phyloP scores from a whole-genome alignment of 2,329 filamentous ascomycete species.

The Hymenoscyphus repandus region DNA sequence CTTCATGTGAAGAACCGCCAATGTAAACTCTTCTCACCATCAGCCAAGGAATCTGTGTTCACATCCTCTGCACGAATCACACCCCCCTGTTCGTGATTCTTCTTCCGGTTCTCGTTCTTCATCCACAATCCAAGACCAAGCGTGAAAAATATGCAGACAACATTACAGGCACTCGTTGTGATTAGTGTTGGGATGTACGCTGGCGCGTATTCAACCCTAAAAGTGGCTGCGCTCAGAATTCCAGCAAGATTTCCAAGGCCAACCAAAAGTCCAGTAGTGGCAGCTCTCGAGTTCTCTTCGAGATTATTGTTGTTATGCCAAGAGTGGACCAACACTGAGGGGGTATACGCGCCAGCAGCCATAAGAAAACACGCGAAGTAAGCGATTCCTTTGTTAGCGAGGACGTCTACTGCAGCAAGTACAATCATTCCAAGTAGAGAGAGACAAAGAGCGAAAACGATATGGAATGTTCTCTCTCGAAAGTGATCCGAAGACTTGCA shows the following conservation, averaged over 20 bases:
- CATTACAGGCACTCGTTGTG: conserved; percentile 39
- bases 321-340: too few relatives aligned
- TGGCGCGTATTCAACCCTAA: conserved; percentile 43
- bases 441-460: conserved; percentile 35
- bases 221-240: conserved; percentile 40
- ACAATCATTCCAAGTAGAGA: conserved; percentile 41
- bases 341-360: conserved; percentile 40
- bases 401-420: conserved; percentile 38
- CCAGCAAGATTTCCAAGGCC: conserved; percentile 45
- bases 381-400: conserved; percentile 37
- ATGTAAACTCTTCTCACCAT: conserved; percentile 34
- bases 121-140: conserved; percentile 40
- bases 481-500: conserved; percentile 40
- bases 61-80: conserved; percentile 35
- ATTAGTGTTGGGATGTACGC: conserved; percentile 43
- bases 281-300: conserved; percentile 43
- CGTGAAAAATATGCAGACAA: conserved; percentile 36
- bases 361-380: conserved; percentile 48
- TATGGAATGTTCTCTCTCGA: conserved; percentile 42
- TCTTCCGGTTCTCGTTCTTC: conserved; percentile 38
- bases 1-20: conserved; percentile 26
- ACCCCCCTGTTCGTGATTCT: conserved; percentile 35
- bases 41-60: conserved; percentile 34
- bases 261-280: conserved; percentile 42
- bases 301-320: conserved; percentile 36